These are phyloP conservation scores for Exophiala sp. DNA, from an alignment of 2,329 filamentous ascomycete species.

Conservation along the genomic window DNA sequence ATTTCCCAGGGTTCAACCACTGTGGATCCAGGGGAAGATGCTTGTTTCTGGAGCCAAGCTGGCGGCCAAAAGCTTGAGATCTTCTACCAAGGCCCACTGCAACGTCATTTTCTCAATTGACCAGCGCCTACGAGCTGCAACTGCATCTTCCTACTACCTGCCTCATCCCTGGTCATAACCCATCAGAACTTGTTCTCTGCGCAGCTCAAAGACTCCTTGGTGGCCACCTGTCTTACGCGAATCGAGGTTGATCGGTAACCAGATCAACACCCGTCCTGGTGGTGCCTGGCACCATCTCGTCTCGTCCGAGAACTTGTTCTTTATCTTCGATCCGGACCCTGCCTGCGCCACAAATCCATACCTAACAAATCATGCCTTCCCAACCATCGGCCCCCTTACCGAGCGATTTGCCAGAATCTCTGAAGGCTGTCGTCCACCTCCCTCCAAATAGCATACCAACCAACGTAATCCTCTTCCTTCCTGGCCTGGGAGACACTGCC, in stretches of 20 bases:
- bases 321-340: background rate
- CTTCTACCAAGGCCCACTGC: background rate
- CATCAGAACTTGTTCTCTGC: too few species aligned
- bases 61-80: conserved; percentile 2
- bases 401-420: conserved; percentile 44
- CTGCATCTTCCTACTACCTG: background rate
- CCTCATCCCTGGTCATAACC: background rate
- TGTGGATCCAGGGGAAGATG: conserved; percentile 3
- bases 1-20: background rate
- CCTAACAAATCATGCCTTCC: background rate
- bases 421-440: conserved; percentile 39
- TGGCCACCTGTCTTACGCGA: background rate
- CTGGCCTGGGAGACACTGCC: conserved; percentile 75
- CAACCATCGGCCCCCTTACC: conserved; percentile 32
- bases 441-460: conserved; percentile 39
- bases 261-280: background rate
- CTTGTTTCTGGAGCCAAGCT: conserved; percentile 9
- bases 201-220: too few species aligned
- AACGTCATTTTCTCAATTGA: conserved; percentile 4
- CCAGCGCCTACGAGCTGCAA: background rate
- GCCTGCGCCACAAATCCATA: background rate
- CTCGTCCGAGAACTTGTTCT: background rate
- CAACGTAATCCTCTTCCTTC: conserved; percentile 67
- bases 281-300: background rate
- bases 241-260: background rate